phyloP scores from a whole-genome alignment of 1,139 yeast genomes.

The Keqinozyma sinolaborantium region DNA sequence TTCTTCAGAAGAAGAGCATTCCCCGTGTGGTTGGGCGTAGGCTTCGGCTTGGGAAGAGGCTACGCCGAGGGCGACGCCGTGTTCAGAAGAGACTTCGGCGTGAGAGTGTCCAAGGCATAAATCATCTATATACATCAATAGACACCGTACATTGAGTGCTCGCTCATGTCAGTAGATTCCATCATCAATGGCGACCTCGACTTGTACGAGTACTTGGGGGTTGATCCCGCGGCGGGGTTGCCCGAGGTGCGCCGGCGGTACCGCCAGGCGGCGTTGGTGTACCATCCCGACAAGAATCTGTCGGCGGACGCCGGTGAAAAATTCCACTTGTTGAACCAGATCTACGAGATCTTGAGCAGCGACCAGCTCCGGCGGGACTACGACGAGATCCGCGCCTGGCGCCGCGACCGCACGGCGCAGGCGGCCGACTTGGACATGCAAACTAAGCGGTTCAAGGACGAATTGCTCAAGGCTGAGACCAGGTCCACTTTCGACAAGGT shows the following conservation, averaged over 20 bases:
- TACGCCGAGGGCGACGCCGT: slow-evolving; percentile 98
- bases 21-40: slow-evolving; percentile 96
- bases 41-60: slow-evolving; percentile 96
- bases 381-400: slow-evolving; percentile 24
- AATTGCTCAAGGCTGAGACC: slow-evolving; percentile 28
- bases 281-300: slow-evolving; percentile 61
- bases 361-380: slow-evolving; percentile 27
- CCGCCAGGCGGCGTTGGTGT: slow-evolving; percentile 69
- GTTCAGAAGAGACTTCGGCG: slow-evolving; percentile 76
- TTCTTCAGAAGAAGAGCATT: slow-evolving; percentile 90
- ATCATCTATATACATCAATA: too few relatives aligned
- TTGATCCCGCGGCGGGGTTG: slow-evolving; percentile 31
- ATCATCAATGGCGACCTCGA: slow-evolving; percentile 30
- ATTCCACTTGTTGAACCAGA: slow-evolving; percentile 36
- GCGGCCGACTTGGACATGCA: slow-evolving; percentile 19
- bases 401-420: slow-evolving; percentile 10
- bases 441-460: slow-evolving; percentile 29
- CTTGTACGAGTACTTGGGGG: slow-evolving; percentile 30
- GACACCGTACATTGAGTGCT: not conserved
- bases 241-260: slow-evolving; percentile 77
- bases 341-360: slow-evolving; percentile 38
- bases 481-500: slow-evolving; percentile 7
- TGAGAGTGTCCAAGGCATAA: slow-evolving; percentile 72
- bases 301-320: slow-evolving; percentile 26
- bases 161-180: slow-evolving; percentile 10